Percentiles rank a stretch among this genome's conserved stretches.
Conservation (phyloP, 768 basidiomycete genomes). For the Russula ochroleuca region DNA sequence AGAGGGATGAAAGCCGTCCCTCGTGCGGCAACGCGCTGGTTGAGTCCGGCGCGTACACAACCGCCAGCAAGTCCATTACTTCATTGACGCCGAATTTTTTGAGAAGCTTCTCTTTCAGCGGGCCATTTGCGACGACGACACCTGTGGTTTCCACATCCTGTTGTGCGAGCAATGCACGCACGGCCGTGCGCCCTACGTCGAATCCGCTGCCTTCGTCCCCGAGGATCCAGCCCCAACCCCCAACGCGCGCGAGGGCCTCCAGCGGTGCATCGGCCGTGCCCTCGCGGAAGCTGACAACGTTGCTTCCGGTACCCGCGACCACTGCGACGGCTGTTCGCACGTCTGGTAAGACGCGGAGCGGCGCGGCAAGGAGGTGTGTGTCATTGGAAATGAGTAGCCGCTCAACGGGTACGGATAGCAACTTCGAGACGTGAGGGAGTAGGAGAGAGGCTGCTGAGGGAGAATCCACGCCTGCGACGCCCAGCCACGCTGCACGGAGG, state of each 20-base stretch:
- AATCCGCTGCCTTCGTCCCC: slow-evolving; percentile 68
- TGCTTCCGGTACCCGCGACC: slow-evolving; percentile 80
- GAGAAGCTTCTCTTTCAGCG: slow-evolving; percentile 48
- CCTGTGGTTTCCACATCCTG: slow-evolving; percentile 45
- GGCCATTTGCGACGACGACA: not conserved
- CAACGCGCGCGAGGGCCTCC: slow-evolving; percentile 16
- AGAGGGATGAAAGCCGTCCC: slow-evolving; percentile 67
- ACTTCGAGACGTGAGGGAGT: slow-evolving; percentile 47
- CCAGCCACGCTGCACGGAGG: slow-evolving; percentile 78
- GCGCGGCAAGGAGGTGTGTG: slow-evolving; percentile 78
- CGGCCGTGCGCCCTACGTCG: slow-evolving; percentile 69
- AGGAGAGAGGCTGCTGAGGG: slow-evolving; percentile 56
- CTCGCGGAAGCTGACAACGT: slow-evolving; percentile 60
- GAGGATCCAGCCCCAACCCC: slow-evolving; percentile 24
- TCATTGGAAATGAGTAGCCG: slow-evolving; percentile 71
- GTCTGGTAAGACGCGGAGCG: slow-evolving; percentile 58
- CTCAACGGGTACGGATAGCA: slow-evolving; percentile 54
- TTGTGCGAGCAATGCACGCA: slow-evolving; percentile 61
- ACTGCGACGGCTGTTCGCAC: slow-evolving; percentile 62
- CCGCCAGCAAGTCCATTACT: slow-evolving; percentile 60
- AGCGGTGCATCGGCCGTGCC: slow-evolving; percentile 15
- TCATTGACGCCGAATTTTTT: slow-evolving; percentile 51
- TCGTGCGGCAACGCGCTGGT: slow-evolving; percentile 47
- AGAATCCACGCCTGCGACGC: slow-evolving; percentile 78
- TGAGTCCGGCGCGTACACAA: slow-evolving; percentile 62